These are phyloP conservation scores for Arxiozyma slooffiae DNA, from an alignment of 1,139 yeast species.

Conservation along the genomic window DNA sequence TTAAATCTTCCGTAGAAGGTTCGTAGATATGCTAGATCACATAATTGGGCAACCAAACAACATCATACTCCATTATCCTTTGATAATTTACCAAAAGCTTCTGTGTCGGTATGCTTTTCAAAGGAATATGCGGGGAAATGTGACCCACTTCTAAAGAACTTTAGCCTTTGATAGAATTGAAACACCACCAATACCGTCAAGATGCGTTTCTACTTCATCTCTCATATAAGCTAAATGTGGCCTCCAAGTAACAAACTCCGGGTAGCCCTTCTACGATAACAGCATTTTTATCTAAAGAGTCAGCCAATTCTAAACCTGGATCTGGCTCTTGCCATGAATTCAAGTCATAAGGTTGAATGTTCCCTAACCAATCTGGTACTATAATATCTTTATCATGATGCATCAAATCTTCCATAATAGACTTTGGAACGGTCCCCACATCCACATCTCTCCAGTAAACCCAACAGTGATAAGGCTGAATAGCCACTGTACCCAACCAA, in stretches of 20 bases:
- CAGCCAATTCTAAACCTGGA: slow-evolving; percentile 73
- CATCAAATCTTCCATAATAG: slow-evolving; percentile 58
- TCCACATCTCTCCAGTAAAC: slow-evolving; percentile 76
- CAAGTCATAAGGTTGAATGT: slow-evolving; percentile 82
- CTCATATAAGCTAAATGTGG: slow-evolving; percentile 82
- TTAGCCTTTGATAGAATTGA: slow-evolving; percentile 71
- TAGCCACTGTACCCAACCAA: slow-evolving; percentile 54
- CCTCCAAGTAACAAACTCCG: slow-evolving; percentile 88
- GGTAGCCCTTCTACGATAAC: slow-evolving; percentile 88
- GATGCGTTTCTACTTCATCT: slow-evolving; percentile 76
- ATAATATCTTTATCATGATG: slow-evolving; percentile 55
- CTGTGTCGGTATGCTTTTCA: slow-evolving; percentile 88
- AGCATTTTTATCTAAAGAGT: slow-evolving; percentile 70
- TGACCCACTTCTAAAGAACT: slow-evolving; percentile 69
- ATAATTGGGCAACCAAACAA: slow-evolving; percentile 79
- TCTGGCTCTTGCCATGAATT: slow-evolving; percentile 88
- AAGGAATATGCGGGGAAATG: slow-evolving; percentile 88
- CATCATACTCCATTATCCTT: slow-evolving; percentile 72
- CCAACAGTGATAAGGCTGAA: slow-evolving; percentile 64
- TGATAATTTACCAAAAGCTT: slow-evolving; percentile 82
- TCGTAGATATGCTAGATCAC: slow-evolving; percentile 91
- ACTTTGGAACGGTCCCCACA: slow-evolving; percentile 52
- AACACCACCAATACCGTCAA: slow-evolving; percentile 89
- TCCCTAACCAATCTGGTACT: slow-evolving; percentile 80
- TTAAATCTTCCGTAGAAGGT: slow-evolving; percentile 75